These are phyloP conservation scores for Talaromyces verruculosus DNA, from an alignment of 2,329 filamentous ascomycete species.

Conservation along the genomic window DNA sequence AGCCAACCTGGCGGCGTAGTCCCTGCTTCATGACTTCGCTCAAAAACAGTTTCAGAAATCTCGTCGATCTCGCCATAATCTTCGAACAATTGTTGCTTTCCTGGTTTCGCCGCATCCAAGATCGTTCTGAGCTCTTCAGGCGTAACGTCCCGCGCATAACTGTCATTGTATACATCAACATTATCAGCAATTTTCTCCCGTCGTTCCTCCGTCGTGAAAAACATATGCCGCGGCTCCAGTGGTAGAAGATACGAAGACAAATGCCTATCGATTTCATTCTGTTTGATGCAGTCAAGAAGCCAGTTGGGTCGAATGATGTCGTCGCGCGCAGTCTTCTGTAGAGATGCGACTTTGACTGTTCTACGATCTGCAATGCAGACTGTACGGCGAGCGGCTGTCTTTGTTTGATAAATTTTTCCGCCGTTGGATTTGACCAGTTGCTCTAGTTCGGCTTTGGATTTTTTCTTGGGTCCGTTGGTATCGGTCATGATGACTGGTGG, in stretches of 20 bases:
- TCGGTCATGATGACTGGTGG: constrained; percentile 69
- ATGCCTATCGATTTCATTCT: constrained; percentile 55
- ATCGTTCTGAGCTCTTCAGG: constrained; percentile 61
- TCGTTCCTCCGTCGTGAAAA: constrained; percentile 63
- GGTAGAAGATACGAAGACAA: constrained; percentile 63
- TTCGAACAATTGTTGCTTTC: neutral
- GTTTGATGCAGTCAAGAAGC: constrained; percentile 76
- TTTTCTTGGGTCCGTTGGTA: constrained; percentile 66
- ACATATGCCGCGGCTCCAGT: constrained; percentile 67
- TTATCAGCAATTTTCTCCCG: constrained; percentile 58
- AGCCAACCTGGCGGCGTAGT: constrained; percentile 43
- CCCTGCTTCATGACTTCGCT: neutral
- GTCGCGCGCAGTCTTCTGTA: constrained; percentile 69
- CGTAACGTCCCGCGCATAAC: constrained; percentile 70
- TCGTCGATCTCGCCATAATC: constrained; percentile 35
- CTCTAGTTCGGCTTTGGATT: constrained; percentile 76
- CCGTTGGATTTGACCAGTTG: constrained; percentile 79
- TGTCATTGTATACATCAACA: constrained; percentile 77
- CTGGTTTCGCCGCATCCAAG: constrained; percentile 43
- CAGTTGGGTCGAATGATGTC: constrained; percentile 78
- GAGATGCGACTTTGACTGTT: constrained; percentile 75
- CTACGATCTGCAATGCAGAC: constrained; percentile 77
- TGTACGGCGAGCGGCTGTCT: constrained; percentile 61
- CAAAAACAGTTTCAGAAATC: constrained; percentile 50
- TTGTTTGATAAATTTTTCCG: constrained; percentile 73